phyloP scores from a whole-genome alignment of 768 basidiomycete genomes.

The Amanita fuliginea region DNA sequence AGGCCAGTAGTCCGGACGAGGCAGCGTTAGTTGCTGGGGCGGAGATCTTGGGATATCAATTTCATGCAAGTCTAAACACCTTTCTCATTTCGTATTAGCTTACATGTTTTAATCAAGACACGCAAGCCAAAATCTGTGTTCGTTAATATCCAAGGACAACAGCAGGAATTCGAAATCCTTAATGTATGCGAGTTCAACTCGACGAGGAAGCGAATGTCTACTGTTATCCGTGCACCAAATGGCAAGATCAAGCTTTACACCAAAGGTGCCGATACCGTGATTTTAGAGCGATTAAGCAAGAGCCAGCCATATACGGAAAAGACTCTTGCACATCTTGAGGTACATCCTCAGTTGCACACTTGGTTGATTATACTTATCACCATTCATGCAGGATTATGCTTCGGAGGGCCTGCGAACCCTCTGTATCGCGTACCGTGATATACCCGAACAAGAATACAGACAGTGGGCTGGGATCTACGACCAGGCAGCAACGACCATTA shows the following conservation, averaged over 20 bases:
- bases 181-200: conserved; percentile 99
- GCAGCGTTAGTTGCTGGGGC: conserved; percentile 94
- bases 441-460: conserved; percentile 81
- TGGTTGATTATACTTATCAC: background rate
- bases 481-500: conserved; percentile 90
- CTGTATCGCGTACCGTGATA: conserved; percentile 91
- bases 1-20: conserved; percentile 97
- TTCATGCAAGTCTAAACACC: conserved; percentile 55
- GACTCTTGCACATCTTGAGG: conserved; percentile 87
- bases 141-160: conserved; percentile 63
- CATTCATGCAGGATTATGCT: conserved; percentile 70
- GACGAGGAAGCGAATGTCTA: conserved; percentile 96
- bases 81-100: background rate
- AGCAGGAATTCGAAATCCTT: conserved; percentile 78
- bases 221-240: conserved; percentile 75
- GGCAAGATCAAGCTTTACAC: conserved; percentile 92
- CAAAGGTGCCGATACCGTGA: conserved; percentile 98
- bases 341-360: conserved; percentile 19
- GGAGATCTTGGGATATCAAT: conserved; percentile 84
- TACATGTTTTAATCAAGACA: conserved; percentile 35
- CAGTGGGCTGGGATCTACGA: conserved; percentile 86
- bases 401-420: conserved; percentile 94
- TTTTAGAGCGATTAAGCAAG: conserved; percentile 83
- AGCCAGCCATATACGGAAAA: conserved; percentile 78
- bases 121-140: conserved; percentile 96